phyloP scores from a whole-genome alignment of 2,329 filamentous ascomycete species.

The Botrytis aclada region DNA sequence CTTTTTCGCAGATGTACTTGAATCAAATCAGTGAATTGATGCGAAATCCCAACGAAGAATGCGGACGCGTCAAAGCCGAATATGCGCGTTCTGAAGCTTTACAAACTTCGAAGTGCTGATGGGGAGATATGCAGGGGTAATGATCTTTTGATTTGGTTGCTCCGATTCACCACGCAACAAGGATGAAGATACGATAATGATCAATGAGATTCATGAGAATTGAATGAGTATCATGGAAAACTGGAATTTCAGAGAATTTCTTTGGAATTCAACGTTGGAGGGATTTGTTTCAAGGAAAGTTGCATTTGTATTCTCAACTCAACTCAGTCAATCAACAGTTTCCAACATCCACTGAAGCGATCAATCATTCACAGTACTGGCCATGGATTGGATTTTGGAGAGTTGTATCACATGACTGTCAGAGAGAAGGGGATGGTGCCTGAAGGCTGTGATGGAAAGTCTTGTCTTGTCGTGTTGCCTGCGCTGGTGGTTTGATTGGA shows the following conservation, averaged over 20 bases:
- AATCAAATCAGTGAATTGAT: conserved; percentile 15
- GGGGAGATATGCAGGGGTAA: conserved; percentile 18
- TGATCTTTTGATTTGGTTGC: conserved; percentile 8
- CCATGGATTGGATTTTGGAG: background rate
- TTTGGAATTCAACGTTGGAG: background rate
- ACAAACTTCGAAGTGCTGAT: conserved; percentile 18
- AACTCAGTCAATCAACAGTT: background rate
- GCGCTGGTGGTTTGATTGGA: background rate
- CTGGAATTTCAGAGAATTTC: background rate
- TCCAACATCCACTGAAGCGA: background rate
- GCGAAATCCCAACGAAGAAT: conserved; percentile 14
- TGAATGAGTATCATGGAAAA: background rate
- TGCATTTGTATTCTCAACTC: conserved; percentile 2
- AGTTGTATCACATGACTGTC: background rate
- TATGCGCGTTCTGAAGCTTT: conserved; percentile 20
- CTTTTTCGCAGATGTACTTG: background rate
- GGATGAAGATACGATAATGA: conserved; percentile 14
- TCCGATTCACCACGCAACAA: background rate
- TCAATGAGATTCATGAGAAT: background rate
- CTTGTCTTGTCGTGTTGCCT: background rate
- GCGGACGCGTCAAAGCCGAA: conserved; percentile 18
- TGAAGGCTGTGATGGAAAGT: background rate
- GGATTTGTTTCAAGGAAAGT: background rate
- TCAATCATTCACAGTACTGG: background rate
- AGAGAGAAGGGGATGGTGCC: background rate